Percentiles rank a stretch among this genome's conserved stretches.
Conservation (phyloP, 2,329 filamentous ascomycete species). For the Zarea fungicola region DNA sequence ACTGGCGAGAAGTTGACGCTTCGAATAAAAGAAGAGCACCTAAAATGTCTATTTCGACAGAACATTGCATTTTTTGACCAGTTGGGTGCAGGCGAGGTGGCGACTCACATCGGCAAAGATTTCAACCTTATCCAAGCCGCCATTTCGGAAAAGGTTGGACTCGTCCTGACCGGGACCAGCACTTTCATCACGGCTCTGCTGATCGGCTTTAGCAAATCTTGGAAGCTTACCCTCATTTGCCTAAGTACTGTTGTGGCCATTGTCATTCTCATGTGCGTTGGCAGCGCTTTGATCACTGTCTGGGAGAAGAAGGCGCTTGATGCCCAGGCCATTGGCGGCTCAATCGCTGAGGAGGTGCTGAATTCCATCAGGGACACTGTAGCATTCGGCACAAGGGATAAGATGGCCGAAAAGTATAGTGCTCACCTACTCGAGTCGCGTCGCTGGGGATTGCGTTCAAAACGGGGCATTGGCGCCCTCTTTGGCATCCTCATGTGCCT, state of each 20-base stretch:
- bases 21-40: background rate
- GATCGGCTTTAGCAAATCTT: constrained; percentile 76
- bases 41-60: constrained; percentile 7
- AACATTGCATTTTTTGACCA: constrained; percentile 13
- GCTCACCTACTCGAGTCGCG: constrained; percentile 55
- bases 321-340: constrained; percentile 72
- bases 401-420: constrained; percentile 72
- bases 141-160: constrained; percentile 71
- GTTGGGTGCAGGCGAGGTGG: constrained; percentile 5
- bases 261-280: constrained; percentile 60
- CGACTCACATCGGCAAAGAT: constrained; percentile 63
- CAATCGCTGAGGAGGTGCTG: constrained; percentile 78
- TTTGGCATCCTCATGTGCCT: constrained; percentile 68
- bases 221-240: constrained; percentile 78
- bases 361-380: constrained; percentile 78
- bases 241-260: constrained; percentile 69
- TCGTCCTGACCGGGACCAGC: constrained; percentile 62
- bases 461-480: constrained; percentile 59
- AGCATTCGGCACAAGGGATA: constrained; percentile 82
- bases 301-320: constrained; percentile 66
- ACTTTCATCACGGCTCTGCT: constrained; percentile 77
- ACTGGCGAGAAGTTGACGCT: background rate
- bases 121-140: constrained; percentile 81
- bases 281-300: constrained; percentile 63
- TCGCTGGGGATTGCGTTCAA: constrained; percentile 67